These are phyloP conservation scores for Byssochlamys sp. DNA, from an alignment of 2,329 filamentous ascomycete genomes.

Conservation along the genomic window DNA sequence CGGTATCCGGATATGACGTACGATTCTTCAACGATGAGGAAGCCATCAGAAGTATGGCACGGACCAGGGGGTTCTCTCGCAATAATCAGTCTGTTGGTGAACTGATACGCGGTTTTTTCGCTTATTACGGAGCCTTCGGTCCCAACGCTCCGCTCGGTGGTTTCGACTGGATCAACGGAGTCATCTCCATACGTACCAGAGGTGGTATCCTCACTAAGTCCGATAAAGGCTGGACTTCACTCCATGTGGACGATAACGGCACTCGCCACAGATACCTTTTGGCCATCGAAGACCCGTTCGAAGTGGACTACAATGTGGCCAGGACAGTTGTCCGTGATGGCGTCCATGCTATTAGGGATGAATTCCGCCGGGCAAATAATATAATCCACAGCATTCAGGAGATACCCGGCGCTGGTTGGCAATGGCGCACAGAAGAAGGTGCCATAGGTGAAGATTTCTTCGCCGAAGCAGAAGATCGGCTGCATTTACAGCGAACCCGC, in stretches of 20 bases:
- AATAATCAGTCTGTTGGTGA: constrained; percentile 62
- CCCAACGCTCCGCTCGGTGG: constrained; percentile 44
- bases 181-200: constrained; percentile 64
- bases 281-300: constrained; percentile 86
- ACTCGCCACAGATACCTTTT: constrained; percentile 73
- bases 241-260: constrained; percentile 60
- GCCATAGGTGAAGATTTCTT: constrained; percentile 19
- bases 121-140: constrained; percentile 64
- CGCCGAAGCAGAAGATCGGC: constrained; percentile 9
- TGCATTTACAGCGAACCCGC: not conserved
- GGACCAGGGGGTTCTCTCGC: constrained; percentile 49
- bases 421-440: constrained; percentile 12
- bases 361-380: constrained; percentile 70
- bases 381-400: constrained; percentile 51
- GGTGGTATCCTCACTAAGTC: constrained; percentile 65
- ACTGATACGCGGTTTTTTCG: constrained; percentile 74
- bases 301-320: constrained; percentile 77
- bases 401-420: constrained; percentile 13
- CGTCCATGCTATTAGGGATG: constrained; percentile 70
- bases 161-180: constrained; percentile 73
- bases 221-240: constrained; percentile 77
- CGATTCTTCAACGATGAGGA: constrained; percentile 69
- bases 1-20: constrained; percentile 58
- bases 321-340: constrained; percentile 75
- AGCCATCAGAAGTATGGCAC: constrained; percentile 55